Conservation (phyloP, 2,329 filamentous ascomycete genomes). For the Chaetomiaceae sp. region DNA sequence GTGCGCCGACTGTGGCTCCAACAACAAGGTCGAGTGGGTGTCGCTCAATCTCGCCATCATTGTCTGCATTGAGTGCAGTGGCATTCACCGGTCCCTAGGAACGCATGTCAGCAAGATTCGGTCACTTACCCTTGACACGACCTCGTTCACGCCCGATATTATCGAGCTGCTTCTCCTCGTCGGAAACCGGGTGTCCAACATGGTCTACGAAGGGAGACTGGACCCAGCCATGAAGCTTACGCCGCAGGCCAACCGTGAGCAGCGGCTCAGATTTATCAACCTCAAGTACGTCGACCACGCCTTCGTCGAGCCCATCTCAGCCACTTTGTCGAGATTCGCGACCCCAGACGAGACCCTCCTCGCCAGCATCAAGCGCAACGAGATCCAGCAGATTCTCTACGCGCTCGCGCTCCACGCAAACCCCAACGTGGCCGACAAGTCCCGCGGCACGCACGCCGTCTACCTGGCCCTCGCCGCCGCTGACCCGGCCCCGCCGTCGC, state of each 20-base stretch:
- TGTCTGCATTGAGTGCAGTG: slow-evolving; percentile 95
- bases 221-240: slow-evolving; percentile 68
- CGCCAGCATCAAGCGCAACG: slow-evolving; percentile 91
- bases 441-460: slow-evolving; percentile 79
- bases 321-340: slow-evolving; percentile 67
- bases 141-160: slow-evolving; percentile 94
- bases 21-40: slow-evolving; percentile 94
- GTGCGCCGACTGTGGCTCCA: slow-evolving; percentile 91
- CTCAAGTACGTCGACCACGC: slow-evolving; percentile 84
- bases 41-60: slow-evolving; percentile 97
- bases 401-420: slow-evolving; percentile 81
- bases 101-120: slow-evolving; percentile 98
- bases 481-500: slow-evolving; percentile 74
- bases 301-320: slow-evolving; percentile 72
- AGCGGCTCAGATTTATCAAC: slow-evolving; percentile 90
- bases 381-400: slow-evolving; percentile 88
- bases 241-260: slow-evolving; percentile 75
- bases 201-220: slow-evolving; percentile 87
- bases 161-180: slow-evolving; percentile 87
- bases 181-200: slow-evolving; percentile 91
- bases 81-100: slow-evolving; percentile 90
- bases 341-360: slow-evolving; percentile 83
- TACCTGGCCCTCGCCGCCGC: slow-evolving; percentile 89
- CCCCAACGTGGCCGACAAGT: slow-evolving; percentile 79
- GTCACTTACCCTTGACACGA: slow-evolving; percentile 89